phyloP scores from a whole-genome alignment of 495 filamentous ascomycete species.

The Achaetomiella virescens region DNA sequence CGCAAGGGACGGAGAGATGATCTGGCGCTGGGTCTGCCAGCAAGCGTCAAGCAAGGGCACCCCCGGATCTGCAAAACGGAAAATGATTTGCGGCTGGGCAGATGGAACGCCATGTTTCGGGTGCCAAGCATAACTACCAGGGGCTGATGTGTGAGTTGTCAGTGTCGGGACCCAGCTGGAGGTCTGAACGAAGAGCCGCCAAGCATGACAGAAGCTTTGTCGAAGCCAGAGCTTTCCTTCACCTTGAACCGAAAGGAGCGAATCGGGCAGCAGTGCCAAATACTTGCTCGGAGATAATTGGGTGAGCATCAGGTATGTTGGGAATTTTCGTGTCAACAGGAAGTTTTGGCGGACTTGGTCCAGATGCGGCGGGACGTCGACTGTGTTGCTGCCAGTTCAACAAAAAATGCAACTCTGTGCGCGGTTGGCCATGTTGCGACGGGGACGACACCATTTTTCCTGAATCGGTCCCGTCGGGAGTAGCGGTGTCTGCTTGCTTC shows the following conservation, averaged over 20 bases:
- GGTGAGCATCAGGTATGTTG: background rate
- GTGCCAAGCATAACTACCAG: slow-evolving; percentile 9
- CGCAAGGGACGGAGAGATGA: slow-evolving; percentile 2
- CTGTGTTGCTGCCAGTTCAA: background rate
- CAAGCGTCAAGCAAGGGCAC: background rate
- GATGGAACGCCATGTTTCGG: slow-evolving; percentile 10
- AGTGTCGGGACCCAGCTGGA: background rate
- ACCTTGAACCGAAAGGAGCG: background rate
- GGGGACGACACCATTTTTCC: background rate
- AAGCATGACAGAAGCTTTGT: background rate
- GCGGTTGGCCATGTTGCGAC: background rate
- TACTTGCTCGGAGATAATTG: slow-evolving; percentile 6
- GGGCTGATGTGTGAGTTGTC: slow-evolving; percentile 14
- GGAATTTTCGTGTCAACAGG: background rate
- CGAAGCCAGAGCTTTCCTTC: background rate
- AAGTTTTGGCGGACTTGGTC: background rate
- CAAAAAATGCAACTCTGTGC: background rate
- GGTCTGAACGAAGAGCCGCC: slow-evolving; percentile 8
- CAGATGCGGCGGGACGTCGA: background rate
- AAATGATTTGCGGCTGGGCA: slow-evolving; percentile 9
- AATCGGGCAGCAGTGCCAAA: slow-evolving; percentile 6
- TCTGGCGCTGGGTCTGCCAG: slow-evolving; percentile 5
- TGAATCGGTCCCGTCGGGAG: background rate
- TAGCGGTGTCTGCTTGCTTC: background rate
- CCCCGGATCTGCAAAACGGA: background rate